Evolutionary conservation across 345 rosid genomes (phyloP).

Genomic region (Citrus glauca): DNA sequence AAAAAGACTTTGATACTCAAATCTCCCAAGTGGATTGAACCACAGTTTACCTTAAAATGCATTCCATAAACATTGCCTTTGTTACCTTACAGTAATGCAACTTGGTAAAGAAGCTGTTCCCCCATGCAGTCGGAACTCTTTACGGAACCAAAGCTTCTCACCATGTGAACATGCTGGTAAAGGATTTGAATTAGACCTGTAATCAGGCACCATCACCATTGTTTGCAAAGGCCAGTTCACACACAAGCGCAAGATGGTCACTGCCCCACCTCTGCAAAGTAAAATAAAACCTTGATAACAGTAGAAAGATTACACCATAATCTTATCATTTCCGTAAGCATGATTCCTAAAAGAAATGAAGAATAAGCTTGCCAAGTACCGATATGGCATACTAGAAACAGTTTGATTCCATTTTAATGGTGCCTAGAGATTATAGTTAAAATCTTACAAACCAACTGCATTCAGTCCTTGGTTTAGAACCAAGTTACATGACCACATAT

Average conservation of each 20-base stretch:
- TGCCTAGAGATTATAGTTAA: neutral
- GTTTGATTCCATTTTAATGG: neutral
- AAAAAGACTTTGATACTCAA: neutral
- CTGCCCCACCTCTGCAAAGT: constrained; percentile 83
- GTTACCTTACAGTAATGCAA: neutral
- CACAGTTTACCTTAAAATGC: neutral
- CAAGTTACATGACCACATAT: neutral
- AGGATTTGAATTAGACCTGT: neutral
- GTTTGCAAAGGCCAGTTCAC: constrained; percentile 70
- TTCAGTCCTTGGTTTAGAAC: neutral
- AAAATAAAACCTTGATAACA: neutral
- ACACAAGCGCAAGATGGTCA: constrained; percentile 92
- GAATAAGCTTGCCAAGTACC: neutral
- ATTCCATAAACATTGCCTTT: neutral
- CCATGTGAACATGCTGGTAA: neutral
- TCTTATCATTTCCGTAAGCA: neutral
- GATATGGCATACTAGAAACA: neutral
- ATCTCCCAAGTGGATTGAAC: neutral
- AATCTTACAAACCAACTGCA: neutral
- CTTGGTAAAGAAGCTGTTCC: neutral
- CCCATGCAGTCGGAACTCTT: neutral
- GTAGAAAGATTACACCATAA: neutral
- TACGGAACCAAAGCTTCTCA: neutral
- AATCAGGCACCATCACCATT: constrained; percentile 12
- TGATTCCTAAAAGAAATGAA: neutral